Evolutionary conservation across 2,329 filamentous ascomycete species (phyloP), one percentile per base, ranked within the genome.

Genomic region (Diaporthe nobilis): DNA sequence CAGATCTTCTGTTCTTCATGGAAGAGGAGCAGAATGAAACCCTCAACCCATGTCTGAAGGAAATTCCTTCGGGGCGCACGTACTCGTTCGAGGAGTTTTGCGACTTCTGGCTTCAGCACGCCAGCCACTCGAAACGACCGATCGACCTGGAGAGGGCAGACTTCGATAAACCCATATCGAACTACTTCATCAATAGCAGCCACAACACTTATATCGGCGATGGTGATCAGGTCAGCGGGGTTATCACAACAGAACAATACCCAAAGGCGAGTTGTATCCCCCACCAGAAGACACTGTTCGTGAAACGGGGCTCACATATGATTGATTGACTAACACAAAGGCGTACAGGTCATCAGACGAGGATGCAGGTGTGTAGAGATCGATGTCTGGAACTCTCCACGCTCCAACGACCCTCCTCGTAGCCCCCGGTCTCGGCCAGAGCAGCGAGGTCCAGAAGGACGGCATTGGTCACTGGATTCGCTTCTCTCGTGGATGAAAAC

Each of bases 141-240:
- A 82, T 85, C 37, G 82, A 85, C 10, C 75, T 83, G 31, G 79
- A 85, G 42, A 80, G 85, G 77, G 87, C 90, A 75, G 92, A 95
- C 81, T 82, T 92, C 44, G 89, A 89, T 0, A 90, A 90, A 71
- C 94, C 94, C 2, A 88, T 98, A 75, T 94, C 93, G 63, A 95
- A 97, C 82, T 98, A 98, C 86, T 98, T 95, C 84, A 96, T 98
- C 83, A 98, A 93, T 77, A 97, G 95, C 79, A 98, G 95, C 81
- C 96, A 98, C 86, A 98, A 98, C 82, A 98, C 96, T 0, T 98
- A 98, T 83, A 87, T 98, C 55, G 73, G 61, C n/a, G 92, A 93
- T 2, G 96, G 96, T 1, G 95, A 98, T 80, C 96, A 98, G 84
- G 88, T 97, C 53, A 92, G 91, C 76, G 95, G 95, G 58, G 90